Base-by-base conservation (phyloP, 352 stramenopile species). In the Elongisporangium senticosum region DNA sequence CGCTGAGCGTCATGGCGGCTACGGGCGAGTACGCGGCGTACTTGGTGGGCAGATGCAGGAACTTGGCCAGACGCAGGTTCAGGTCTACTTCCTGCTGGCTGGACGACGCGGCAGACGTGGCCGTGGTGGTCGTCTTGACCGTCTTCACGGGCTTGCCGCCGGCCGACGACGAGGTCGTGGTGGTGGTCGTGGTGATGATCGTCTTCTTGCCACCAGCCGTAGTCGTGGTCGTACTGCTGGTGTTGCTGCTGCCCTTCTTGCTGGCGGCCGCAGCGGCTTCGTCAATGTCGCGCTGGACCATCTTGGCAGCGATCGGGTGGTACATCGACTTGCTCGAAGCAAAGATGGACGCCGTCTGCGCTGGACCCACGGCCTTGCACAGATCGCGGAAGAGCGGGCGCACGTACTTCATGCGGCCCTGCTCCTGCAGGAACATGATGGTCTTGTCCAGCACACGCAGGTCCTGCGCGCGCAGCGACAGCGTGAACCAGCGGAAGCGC, bases 361-460 rank as follows among this genome's bases (percentile, higher is more conserved):
- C 58, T 33, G 65, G 59, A 4, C 77, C 74, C n/a, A 77, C 11
- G 13, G 66, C 47, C 17, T 59, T 69, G 51, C 72, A 81, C 26
- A 90, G 47, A 43, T 89, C 81, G 10, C 76, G 76, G 59, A 86
- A 88, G 10, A 90, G 69, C 49, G 78, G 80, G 24, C 77, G 77
- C 20, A 87, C 75, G 51, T 83, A 90, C 72, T 90, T 90, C 80
- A 90, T 88, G 49, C 80, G 78, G 40, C 78, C 80, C 53, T 90
- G 80, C 54, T 90, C 80, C 48, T 82, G 72, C 20, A 89, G 55
- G 53, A 90, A 83, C 37, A 64, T 62, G 1, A 74, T 64, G 10
- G 71, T 79, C 33, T 67, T 65, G 22, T 70, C 54, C 20, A 88
- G 52, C 57, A 77, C 26, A 22, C 75, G 72, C 56, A 71, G 53